phyloP scores from a whole-genome alignment of 352 stramenopile species.

The Phytophthora parvispora region DNA sequence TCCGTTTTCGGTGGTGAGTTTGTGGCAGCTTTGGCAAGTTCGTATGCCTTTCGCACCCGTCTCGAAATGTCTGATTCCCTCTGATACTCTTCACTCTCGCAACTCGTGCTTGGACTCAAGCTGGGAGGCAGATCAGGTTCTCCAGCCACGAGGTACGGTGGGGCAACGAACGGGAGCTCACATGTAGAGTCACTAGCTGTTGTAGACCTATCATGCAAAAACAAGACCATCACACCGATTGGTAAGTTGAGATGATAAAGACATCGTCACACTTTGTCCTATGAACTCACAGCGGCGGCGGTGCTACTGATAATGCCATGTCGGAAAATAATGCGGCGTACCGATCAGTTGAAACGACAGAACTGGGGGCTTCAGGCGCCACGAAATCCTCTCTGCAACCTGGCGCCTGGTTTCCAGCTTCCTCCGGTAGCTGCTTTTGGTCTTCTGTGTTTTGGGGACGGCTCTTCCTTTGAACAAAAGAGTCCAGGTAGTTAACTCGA shows the following conservation, averaged over 20 bases:
- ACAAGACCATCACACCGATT: background rate
- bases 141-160: background rate
- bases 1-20: slow-evolving; percentile 4
- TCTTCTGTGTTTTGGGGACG: background rate
- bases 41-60: slow-evolving; percentile 60
- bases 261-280: background rate
- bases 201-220: slow-evolving; percentile 33
- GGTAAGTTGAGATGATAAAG: background rate
- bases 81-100: slow-evolving; percentile 17
- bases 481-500: slow-evolving; percentile 41
- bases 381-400: slow-evolving; percentile 13
- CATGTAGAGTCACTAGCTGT: slow-evolving; percentile 41
- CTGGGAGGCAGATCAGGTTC: slow-evolving; percentile 13
- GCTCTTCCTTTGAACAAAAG: slow-evolving; percentile 28
- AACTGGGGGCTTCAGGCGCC: background rate
- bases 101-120: slow-evolving; percentile 22
- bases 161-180: slow-evolving; percentile 15
- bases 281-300: slow-evolving; percentile 22
- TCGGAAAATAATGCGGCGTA: background rate
- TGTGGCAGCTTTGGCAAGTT: slow-evolving; percentile 55
- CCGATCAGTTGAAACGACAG: background rate
- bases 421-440: background rate
- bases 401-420: slow-evolving; percentile 10
- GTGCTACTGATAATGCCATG: background rate
- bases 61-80: slow-evolving; percentile 48